These are phyloP conservation scores for Dispira parvispora DNA, from an alignment of 192 early-diverging fungal genomes.

Conservation along the genomic window DNA sequence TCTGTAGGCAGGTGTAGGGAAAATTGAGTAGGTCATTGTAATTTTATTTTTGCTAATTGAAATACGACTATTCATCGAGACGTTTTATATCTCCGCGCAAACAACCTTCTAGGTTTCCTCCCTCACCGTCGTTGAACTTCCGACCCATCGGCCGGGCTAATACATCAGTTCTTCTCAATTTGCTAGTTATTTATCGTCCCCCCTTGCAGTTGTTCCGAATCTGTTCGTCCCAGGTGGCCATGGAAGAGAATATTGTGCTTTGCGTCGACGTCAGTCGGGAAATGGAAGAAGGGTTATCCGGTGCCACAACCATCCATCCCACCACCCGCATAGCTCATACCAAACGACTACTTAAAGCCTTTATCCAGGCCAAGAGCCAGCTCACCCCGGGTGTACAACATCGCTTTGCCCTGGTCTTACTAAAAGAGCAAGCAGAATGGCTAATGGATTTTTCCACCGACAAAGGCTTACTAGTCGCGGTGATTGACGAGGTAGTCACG, in stretches of 20 bases:
- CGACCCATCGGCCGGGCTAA: too few relatives aligned
- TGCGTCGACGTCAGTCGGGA: not conserved
- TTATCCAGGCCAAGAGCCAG: not conserved
- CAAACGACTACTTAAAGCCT: not conserved
- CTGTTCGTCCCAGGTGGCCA: not conserved
- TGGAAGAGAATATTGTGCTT: not conserved
- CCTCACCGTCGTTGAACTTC: too few relatives aligned
- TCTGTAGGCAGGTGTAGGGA: too few relatives aligned
- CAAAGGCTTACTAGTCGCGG: not conserved
- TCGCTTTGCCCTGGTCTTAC: not conserved
- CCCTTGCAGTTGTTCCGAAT: too few relatives aligned
- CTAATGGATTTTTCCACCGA: slow-evolving; percentile 9
- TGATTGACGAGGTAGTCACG: not conserved
- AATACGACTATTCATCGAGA: too few relatives aligned
- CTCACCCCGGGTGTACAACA: not conserved
- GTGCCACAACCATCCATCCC: not conserved
- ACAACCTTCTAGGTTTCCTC: too few relatives aligned
- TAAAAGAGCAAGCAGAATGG: slow-evolving; percentile 4
- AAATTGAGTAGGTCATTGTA: too few relatives aligned
- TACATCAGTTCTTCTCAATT: too few relatives aligned
- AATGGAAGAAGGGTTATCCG: not conserved
- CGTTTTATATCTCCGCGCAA: too few relatives aligned
- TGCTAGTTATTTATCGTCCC: too few relatives aligned
- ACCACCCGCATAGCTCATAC: not conserved
- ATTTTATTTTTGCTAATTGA: too few relatives aligned